Percentiles rank a stretch among this genome's conserved stretches.
These are phyloP conservation scores for Lathyrus tuberosus DNA, from an alignment of 306 rosid genomes.

Conservation along the genomic window DNA sequence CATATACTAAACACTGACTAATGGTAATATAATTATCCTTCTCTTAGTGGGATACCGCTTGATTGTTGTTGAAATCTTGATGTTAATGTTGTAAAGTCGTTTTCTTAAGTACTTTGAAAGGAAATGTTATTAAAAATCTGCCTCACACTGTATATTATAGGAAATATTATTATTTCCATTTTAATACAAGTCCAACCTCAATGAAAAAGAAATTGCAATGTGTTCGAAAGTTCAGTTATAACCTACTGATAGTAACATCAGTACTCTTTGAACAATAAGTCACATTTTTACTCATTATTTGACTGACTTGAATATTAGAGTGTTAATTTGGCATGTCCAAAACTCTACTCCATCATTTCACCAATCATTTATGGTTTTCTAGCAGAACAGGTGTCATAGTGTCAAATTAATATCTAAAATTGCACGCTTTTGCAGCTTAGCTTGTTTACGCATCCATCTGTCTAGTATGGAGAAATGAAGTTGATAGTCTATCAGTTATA, in stretches of 20 bases:
- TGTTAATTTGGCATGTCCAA: too few relatives aligned
- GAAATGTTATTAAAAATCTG: slow-evolving; percentile 24
- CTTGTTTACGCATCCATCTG: neutral
- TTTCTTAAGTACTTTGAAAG: slow-evolving; percentile 18
- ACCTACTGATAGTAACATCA: neutral
- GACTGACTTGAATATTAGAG: too few relatives aligned
- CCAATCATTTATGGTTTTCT: too few relatives aligned
- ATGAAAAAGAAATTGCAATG: slow-evolving; percentile 27
- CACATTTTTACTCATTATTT: too few relatives aligned
- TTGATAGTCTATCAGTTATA: neutral
- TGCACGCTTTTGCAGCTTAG: neutral
- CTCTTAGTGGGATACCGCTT: too few relatives aligned
- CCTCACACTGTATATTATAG: neutral
- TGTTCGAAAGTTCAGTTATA: slow-evolving; percentile 11
- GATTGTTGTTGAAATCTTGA: neutral
- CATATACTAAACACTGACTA: slow-evolving; percentile 43
- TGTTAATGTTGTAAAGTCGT: slow-evolving; percentile 21
- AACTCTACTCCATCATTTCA: too few relatives aligned
- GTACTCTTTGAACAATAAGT: too few relatives aligned
- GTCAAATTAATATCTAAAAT: neutral
- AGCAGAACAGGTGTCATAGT: neutral
- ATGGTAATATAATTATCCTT: too few relatives aligned
- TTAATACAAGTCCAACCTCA: slow-evolving; percentile 4
- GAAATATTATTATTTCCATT: neutral
- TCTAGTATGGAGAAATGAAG: neutral